Conservation (phyloP, 2,329 filamentous ascomycete genomes). For the Calonectria naviculata region DNA sequence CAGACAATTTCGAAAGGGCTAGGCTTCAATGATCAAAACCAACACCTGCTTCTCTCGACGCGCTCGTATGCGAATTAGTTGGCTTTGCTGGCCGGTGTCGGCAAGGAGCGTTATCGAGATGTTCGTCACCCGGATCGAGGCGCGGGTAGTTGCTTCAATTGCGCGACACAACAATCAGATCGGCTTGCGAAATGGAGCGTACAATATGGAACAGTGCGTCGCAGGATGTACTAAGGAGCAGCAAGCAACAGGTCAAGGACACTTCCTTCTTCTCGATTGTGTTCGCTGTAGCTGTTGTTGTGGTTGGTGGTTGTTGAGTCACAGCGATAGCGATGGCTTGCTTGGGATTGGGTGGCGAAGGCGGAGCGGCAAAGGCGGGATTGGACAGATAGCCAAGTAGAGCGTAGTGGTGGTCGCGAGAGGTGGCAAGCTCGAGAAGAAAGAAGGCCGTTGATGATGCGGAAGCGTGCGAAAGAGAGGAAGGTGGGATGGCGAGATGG, state of each 20-base stretch:
- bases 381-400: conserved; percentile 21
- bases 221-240: conserved; percentile 27
- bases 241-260: conserved; percentile 37
- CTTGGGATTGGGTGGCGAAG: conserved; percentile 38
- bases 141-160: background rate
- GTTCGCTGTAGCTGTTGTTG: conserved; percentile 32
- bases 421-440: conserved; percentile 49
- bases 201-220: conserved; percentile 25
- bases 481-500: conserved; percentile 45
- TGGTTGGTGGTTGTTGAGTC: conserved; percentile 31
- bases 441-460: conserved; percentile 48
- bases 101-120: conserved; percentile 15
- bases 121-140: background rate
- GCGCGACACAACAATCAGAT: conserved; percentile 6
- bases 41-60: conserved; percentile 25
- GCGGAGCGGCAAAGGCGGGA: conserved; percentile 34
- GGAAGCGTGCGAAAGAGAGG: conserved; percentile 46
- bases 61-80: conserved; percentile 9
- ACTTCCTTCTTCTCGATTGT: conserved; percentile 49
- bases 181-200: conserved; percentile 16
- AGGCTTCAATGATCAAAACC: conserved; percentile 41
- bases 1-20: conserved; percentile 29
- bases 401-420: conserved; percentile 31
- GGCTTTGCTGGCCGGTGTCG: conserved; percentile 25
- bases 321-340: conserved; percentile 39